phyloP scores from a whole-genome alignment of 1,284 basidiomycete species.

The Xanthoconium separans region DNA sequence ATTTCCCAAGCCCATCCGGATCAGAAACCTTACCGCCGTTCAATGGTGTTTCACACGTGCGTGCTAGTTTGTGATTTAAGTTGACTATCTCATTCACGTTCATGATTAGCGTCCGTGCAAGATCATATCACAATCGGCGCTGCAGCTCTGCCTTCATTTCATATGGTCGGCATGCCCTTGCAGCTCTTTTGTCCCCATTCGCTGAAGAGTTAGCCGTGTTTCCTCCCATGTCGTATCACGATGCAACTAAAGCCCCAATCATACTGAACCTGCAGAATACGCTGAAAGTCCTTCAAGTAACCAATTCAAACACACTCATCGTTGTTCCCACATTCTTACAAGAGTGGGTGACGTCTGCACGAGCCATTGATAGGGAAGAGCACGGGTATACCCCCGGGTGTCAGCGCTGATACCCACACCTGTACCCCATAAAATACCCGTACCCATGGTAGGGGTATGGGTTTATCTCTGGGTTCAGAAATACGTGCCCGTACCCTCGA shows the following conservation, averaged over 20 bases:
- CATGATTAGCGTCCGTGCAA: constrained; percentile 10
- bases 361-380: constrained; percentile 3
- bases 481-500: no score
- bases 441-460: no score
- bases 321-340: constrained; percentile 24
- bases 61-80: background rate
- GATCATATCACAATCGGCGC: constrained; percentile 9
- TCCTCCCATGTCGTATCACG: constrained; percentile 16
- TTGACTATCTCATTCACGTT: background rate
- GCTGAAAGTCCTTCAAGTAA: constrained; percentile 14
- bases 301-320: constrained; percentile 7
- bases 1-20: constrained; percentile 30
- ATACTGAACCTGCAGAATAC: constrained; percentile 21
- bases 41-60: constrained; percentile 21
- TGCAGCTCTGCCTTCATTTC: constrained; percentile 21
- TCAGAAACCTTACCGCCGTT: constrained; percentile 11
- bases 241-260: constrained; percentile 10
- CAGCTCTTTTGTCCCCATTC: constrained; percentile 18
- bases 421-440: no score
- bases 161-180: constrained; percentile 14
- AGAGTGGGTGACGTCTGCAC: constrained; percentile 12
- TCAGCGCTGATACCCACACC: no score
- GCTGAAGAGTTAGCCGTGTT: constrained; percentile 17
- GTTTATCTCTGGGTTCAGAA: no score
- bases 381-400: no score